A percentile compares a stretch with the other conserved stretches of the same genome.
Evolutionary conservation across 805 yeast genomes (phyloP).

Genomic region (Yarrowia alimentaria): DNA sequence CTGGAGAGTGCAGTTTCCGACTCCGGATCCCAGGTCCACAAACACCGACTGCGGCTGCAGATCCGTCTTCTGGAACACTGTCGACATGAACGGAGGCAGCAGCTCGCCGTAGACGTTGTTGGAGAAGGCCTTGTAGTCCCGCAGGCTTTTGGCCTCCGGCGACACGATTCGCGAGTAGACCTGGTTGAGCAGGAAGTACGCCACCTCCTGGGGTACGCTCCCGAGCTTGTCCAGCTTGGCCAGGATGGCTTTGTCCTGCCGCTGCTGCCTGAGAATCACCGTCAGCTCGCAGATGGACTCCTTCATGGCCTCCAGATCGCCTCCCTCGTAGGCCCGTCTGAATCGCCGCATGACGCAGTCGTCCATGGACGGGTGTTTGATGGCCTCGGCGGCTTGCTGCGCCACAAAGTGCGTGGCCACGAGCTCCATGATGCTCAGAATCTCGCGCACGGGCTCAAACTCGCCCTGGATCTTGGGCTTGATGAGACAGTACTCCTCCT

Average conservation of each 20-base stretch:
- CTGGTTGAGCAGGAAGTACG: constrained; percentile 70
- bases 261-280: constrained; percentile 42
- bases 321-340: constrained; percentile 35
- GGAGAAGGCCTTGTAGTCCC: constrained; percentile 79
- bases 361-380: constrained; percentile 36
- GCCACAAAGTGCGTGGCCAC: constrained; percentile 46
- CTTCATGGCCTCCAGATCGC: constrained; percentile 39
- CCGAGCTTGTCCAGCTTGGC: constrained; percentile 37
- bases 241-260: constrained; percentile 39
- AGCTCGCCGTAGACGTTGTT: constrained; percentile 90
- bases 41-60: constrained; percentile 57
- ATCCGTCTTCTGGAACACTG: constrained; percentile 59
- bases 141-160: constrained; percentile 62
- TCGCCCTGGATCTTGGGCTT: constrained; percentile 42
- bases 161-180: constrained; percentile 77
- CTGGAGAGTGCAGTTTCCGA: constrained; percentile 86
- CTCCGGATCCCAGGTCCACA: constrained; percentile 91
- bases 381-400: constrained; percentile 36
- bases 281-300: constrained; percentile 48
- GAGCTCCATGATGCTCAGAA: constrained; percentile 52
- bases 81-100: constrained; percentile 71
- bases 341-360: constrained; percentile 40
- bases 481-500: constrained; percentile 31
- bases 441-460: constrained; percentile 62
- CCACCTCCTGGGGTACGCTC: constrained; percentile 36